Evolutionary conservation across 768 basidiomycete genomes (phyloP), one percentile per base, ranked within the genome.

Genomic region (Pisolithus marmoratus): DNA sequence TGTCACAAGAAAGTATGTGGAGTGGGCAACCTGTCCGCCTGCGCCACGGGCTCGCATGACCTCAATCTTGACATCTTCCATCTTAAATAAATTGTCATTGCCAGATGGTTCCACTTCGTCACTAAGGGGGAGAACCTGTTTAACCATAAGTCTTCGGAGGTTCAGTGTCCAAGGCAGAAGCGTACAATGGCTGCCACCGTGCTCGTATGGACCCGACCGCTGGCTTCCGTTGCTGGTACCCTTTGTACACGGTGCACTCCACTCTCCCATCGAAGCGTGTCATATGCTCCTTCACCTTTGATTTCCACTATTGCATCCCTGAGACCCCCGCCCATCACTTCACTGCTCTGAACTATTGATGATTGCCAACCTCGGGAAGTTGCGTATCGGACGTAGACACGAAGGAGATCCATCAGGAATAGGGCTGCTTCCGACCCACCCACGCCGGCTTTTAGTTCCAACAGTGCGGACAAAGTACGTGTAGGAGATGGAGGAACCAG

Each of bases 1-100:
- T 37, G 22, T 22, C 20, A 40, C 6, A 20, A 19, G 1, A 19
- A 22, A 11, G 19, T 12, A 34, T 24, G n/a, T n/a, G 11, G 20
- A 40, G 29, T 20, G 9, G 60, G 73, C 49, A 54, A 91, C 91
- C 77, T 96, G 94, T 15, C 96, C 95, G 42, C 96, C 96, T 7
- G 96, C 95, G 23, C 96, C 96, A n/a, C 92, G 76, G 0, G 96
- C 81, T 23, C 96, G 84, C 94, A 97, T 96, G 44, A 96, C 92
- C 65, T 98, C 95, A 4, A 93, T 64, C 58, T 80, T 87, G 27
- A 98, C 82, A 46, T 99, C 96, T 49, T 88, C 87, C 72, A 94
- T 84, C 73, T 57, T 80, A 69, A 91, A 84, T 1, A 94, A 74
- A 17, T 84, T 78, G n/a, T 89, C 81, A 7, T 77, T 70, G 38